phyloP scores from a whole-genome alignment of 163 green algal genomes.

The Trebouxia gelatinosa region DNA sequence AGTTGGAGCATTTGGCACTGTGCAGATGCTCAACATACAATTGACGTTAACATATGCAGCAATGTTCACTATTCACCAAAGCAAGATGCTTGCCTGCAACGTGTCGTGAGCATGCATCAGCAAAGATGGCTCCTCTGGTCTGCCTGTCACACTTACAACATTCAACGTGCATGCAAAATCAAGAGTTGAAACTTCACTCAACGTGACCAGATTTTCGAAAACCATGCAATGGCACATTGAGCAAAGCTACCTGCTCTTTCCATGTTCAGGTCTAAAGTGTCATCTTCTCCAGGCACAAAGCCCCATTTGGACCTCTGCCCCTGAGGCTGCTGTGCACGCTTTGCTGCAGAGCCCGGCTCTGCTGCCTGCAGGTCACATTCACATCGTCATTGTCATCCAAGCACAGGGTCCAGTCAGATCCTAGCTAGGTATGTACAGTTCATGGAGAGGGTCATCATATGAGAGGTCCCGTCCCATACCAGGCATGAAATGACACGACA shows the following conservation, averaged over 20 bases:
- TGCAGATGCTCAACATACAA: no score
- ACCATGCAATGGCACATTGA: neutral
- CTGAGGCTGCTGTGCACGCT: conserved; percentile 7
- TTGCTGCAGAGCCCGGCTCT: conserved; percentile 8
- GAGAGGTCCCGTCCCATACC: no score
- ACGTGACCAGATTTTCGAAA: neutral
- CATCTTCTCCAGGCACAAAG: conserved; percentile 69
- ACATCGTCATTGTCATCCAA: neutral
- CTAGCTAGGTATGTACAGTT: no score
- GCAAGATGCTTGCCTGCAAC: neutral
- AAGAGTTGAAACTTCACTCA: neutral
- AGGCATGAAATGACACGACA: no score
- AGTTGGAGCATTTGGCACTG: no score
- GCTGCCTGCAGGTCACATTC: neutral
- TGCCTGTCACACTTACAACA: no score
- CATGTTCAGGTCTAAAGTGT: conserved; percentile 72
- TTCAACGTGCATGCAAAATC: neutral
- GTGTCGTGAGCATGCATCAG: neutral
- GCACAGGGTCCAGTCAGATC: neutral
- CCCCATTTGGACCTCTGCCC: conserved; percentile 67
- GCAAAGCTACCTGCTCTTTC: conserved; percentile 44
- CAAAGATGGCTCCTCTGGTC: no score
- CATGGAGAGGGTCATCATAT: no score
- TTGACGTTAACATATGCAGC: no score
- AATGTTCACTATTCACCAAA: no score